Base-by-base conservation (phyloP, 2,329 filamentous ascomycete species). In the Ascochyta viciae-villosae region DNA sequence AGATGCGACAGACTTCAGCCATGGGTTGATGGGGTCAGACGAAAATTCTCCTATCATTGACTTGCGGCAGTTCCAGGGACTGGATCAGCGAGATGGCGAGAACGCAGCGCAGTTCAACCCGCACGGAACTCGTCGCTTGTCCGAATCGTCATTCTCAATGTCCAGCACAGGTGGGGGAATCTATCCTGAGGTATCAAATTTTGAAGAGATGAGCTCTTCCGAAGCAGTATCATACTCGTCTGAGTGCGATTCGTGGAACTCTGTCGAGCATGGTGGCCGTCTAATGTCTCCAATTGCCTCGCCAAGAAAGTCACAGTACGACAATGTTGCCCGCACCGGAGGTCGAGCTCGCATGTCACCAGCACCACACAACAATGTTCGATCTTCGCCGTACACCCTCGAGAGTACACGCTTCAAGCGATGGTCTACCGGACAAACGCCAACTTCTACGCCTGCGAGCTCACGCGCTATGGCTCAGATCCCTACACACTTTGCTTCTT, bases 211-310 rank as follows among this genome's bases (percentile, higher is more conserved):
- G 68, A 87, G 88, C 15, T 79, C 87, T 23, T 89, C 88, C 7
- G 88, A 91, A 61, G 85, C 86, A 34, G 84, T 86, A 29, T 89
- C 87, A 12, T 89, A 88, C 52, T 63, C 71, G 48, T 76, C 77
- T 40, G 77, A 80, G 65, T 90, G 88, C 68, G 87, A 88, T 40
- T 83, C 85, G 12, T 83, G 83, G 58, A 90, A 86, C 72, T 89
- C 87, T n/a, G 75, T 89, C 61, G 89, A 78, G 56, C 69, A 89
- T 78, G 86, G 87, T 26, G 89, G 85, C 9, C 64, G 67, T 50
- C 86, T 90, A 58, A 77, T 92, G 26, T 92, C 89, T 1, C 89
- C 90, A 3, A 86, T 91, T 19, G 85, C 87, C 5, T 92, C 89
- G 22, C 89, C 89, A 35, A 89, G 83, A 82, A 86, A 49, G 79